Evolutionary conservation across 352 stramenopile genomes (phyloP).

Genomic region (Pythium folliculosum): DNA sequence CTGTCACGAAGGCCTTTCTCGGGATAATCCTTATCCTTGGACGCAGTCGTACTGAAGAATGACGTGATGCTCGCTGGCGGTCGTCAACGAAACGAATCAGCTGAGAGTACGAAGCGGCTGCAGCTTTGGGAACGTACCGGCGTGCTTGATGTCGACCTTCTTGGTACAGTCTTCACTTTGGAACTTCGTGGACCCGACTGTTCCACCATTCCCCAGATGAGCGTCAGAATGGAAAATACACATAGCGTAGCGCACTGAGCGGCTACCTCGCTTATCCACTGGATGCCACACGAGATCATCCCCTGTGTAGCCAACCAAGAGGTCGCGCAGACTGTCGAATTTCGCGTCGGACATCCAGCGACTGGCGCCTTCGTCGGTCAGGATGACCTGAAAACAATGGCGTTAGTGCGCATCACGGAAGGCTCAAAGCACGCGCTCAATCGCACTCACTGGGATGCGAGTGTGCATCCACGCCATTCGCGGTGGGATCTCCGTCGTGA

Average conservation of each 20-base stretch:
- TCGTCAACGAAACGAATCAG: not conserved
- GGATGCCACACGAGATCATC: slow-evolving; percentile 73
- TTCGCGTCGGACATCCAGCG: slow-evolving; percentile 67
- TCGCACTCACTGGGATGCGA: slow-evolving; percentile 67
- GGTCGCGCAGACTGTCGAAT: slow-evolving; percentile 55
- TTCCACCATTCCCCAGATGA: not conserved
- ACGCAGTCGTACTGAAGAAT: slow-evolving; percentile 45
- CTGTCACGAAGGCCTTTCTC: not conserved
- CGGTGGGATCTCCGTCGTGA: slow-evolving; percentile 75
- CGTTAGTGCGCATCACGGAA: not conserved
- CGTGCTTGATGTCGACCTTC: slow-evolving; percentile 76
- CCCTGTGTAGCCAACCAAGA: slow-evolving; percentile 52
- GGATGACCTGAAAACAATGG: slow-evolving; percentile 55
- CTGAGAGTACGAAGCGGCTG: not conserved
- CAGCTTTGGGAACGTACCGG: slow-evolving; percentile 33
- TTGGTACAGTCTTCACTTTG: slow-evolving; percentile 74
- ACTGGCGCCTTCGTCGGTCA: slow-evolving; percentile 57
- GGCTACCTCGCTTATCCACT: slow-evolving; percentile 69
- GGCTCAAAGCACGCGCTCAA: no score
- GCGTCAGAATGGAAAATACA: not conserved
- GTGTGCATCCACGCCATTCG: slow-evolving; percentile 85
- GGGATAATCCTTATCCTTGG: not conserved
- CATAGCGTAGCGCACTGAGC: not conserved
- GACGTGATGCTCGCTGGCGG: slow-evolving; percentile 63
- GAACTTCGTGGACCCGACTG: slow-evolving; percentile 77